Evolutionary conservation across 139 green algal genomes (phyloP), one percentile per base, ranked within the genome.

Genomic region (Penium margaritaceum): DNA sequence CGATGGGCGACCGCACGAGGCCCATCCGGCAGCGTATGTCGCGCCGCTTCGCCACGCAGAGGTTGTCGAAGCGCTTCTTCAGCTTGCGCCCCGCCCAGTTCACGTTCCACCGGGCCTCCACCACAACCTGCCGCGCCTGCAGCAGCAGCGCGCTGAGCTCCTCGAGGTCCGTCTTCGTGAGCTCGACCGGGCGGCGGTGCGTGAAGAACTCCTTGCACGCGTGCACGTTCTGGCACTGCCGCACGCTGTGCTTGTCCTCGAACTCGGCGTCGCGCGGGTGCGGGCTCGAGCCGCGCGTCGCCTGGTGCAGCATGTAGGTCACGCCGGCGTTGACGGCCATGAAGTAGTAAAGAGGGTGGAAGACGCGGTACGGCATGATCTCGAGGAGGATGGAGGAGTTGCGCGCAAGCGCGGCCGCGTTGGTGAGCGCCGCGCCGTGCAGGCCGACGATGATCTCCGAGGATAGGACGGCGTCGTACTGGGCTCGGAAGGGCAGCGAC

Each of bases 251-350:
- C 24, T 21, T 47, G n/a, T n/a, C n/a, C 24, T 30, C 34, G 9
- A 33, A 69, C 62, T 51, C 36, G 17, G 34, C 62, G 37, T 69
- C 62, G 30, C 34, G 21, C 24, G 62, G 24, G 21, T 51, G 62
- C n/a, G n/a, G n/a, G 33, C 24, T 47, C 19, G 62, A 15, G 21
- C 62, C 62, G 7, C 15, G 36, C 5, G 21, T n/a, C 24, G 21
- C 14, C 62, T 69, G 62, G 33, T 69, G 62, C 36, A 69, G 35
- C 17, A 69, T 27, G 51, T 69, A 69, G 1, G 32, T 69, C 33
- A 69, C n/a, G 24, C 62, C 62, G 33, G 32, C 30, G 30, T 69
- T 43, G 62, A 69, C 33, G 9, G 62, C 37, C 62, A 69, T 69
- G 62, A 34, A 51, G 35, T 53, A 51, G 35, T 41, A 69, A 21